Conservation (phyloP, 768 basidiomycete species). For the Lyophyllum atratum region DNA sequence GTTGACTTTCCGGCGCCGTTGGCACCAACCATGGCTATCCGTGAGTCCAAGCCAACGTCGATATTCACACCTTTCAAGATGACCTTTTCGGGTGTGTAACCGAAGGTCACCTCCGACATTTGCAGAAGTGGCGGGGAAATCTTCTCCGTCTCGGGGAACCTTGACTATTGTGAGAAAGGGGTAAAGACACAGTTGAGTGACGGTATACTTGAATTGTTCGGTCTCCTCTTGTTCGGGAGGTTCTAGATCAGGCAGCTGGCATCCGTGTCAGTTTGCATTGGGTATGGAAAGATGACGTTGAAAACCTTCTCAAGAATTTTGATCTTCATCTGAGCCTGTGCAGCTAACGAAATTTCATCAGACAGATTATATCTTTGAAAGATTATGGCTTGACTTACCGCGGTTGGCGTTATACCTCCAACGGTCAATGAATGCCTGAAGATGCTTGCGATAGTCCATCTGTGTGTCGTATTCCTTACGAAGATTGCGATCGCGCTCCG, state of each 20-base stretch:
- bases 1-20: constrained; percentile 98
- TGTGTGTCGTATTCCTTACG: constrained; percentile 96
- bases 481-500: constrained; percentile 88
- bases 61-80: constrained; percentile 82
- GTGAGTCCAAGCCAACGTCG: constrained; percentile 91
- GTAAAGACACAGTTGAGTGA: background rate
- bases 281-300: background rate
- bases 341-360: constrained; percentile 47
- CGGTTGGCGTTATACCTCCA: constrained; percentile 99
- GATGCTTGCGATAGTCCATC: constrained; percentile 90
- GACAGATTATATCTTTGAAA: background rate
- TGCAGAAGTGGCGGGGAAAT: constrained; percentile 95
- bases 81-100: constrained; percentile 76
- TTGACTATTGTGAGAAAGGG: constrained; percentile 24
- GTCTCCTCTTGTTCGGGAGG: constrained; percentile 92
- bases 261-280: background rate
- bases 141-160: constrained; percentile 96
- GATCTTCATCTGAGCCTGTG: constrained; percentile 83
- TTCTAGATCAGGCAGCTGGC: constrained; percentile 85
- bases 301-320: constrained; percentile 76
- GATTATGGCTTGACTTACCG: constrained; percentile 41
- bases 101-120: constrained; percentile 88
- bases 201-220: constrained; percentile 81
- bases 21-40: constrained; percentile 93
- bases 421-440: constrained; percentile 97